Percentiles rank a stretch among this genome's conserved stretches.
Evolutionary conservation across 768 basidiomycete species (phyloP).

Genomic region (Phaeolepiota aurea): DNA sequence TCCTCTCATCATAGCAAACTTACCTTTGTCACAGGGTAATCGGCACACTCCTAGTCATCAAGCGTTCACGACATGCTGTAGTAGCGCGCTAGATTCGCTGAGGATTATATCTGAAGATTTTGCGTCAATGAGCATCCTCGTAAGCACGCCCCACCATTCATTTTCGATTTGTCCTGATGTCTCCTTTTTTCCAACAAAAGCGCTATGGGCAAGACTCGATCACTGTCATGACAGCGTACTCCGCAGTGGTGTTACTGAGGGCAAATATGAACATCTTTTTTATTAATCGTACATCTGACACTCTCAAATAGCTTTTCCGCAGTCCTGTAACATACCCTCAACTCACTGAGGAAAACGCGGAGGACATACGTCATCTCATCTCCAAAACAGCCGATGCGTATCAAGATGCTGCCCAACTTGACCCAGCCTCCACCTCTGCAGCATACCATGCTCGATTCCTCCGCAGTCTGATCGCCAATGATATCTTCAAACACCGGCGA

Average conservation of each 20-base stretch:
- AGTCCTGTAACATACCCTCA: conserved; percentile 49
- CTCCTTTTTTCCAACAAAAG: conserved; percentile 23
- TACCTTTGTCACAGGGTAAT: conserved; percentile 32
- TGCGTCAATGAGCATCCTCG: conserved; percentile 65
- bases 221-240: conserved; percentile 81
- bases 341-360: conserved; percentile 50
- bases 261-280: conserved; percentile 21
- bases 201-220: conserved; percentile 82
- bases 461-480: conserved; percentile 56
- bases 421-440: conserved; percentile 56
- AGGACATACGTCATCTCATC: conserved; percentile 61
- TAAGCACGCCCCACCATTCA: conserved; percentile 20
- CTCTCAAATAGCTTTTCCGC: conserved; percentile 54
- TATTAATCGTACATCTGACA: conserved; percentile 3
- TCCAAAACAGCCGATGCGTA: conserved; percentile 71
- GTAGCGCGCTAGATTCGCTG: conserved; percentile 64
- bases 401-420: conserved; percentile 57
- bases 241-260: conserved; percentile 72
- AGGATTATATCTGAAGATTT: conserved; percentile 70
- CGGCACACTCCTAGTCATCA: conserved; percentile 54
- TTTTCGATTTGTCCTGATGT: not conserved
- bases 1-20: not conserved
- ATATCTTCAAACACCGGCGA: conserved; percentile 47
- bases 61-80: conserved; percentile 64
- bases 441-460: conserved; percentile 77